These are phyloP conservation scores for Quercus lobata DNA, from an alignment of 331 rosid species.

Conservation along the genomic window DNA sequence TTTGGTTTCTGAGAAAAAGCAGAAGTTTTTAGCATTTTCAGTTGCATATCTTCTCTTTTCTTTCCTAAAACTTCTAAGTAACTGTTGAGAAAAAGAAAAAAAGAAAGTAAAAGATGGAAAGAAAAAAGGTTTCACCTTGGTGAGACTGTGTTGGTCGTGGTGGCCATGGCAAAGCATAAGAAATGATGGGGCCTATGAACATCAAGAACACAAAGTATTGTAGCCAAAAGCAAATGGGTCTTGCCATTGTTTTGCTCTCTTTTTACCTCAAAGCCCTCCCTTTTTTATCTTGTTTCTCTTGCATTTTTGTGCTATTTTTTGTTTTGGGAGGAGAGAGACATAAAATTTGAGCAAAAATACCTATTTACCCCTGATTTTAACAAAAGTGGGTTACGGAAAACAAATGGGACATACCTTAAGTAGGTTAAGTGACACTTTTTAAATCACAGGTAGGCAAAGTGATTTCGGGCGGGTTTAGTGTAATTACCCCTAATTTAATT, in stretches of 20 bases:
- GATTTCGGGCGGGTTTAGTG: no score
- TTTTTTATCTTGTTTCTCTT: no score
- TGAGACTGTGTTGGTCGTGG: conserved; percentile 11
- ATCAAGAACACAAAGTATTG: not conserved
- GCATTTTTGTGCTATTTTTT: no score
- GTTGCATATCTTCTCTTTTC: not conserved
- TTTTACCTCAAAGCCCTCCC: no score
- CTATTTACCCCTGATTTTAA: no score
- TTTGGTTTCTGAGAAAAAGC: not conserved
- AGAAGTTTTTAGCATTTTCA: not conserved
- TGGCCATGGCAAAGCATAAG: conserved; percentile 7
- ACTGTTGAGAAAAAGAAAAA: not conserved
- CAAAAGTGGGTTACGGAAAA: no score
- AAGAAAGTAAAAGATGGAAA: not conserved
- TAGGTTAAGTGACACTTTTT: no score
- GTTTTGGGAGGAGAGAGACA: no score
- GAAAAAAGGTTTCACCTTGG: conserved; percentile 20
- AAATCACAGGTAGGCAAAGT: no score
- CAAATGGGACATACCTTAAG: no score
- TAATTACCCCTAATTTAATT: no score
- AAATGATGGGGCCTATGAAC: not conserved
- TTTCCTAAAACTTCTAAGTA: not conserved
- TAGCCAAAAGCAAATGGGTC: not conserved
- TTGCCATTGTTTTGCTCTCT: conserved; percentile 18
- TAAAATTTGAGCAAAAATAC: no score